A percentile compares a stretch with the other conserved stretches of the same genome.
phyloP scores from a whole-genome alignment of 2,329 filamentous ascomycete genomes.

The Penicillium psychrosexuale region DNA sequence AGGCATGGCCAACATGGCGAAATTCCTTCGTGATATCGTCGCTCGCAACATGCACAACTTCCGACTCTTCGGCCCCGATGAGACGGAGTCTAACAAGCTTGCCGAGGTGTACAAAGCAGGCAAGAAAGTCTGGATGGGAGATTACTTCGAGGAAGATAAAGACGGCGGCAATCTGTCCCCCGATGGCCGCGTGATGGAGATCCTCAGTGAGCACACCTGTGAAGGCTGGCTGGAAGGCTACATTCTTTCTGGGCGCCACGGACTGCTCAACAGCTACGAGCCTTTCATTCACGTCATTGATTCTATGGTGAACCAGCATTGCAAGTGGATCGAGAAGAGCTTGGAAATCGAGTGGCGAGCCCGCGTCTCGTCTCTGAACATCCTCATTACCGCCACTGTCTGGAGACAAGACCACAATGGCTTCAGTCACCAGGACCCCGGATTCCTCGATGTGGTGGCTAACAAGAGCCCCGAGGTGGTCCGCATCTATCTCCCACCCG shows the following conservation, averaged over 20 bases:
- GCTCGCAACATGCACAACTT: slow-evolving; percentile 64
- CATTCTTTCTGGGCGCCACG: slow-evolving; percentile 69
- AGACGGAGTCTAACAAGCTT: slow-evolving; percentile 80
- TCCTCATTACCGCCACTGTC: slow-evolving; percentile 72
- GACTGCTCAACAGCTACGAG: slow-evolving; percentile 76
- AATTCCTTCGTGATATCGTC: slow-evolving; percentile 66
- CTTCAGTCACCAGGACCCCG: slow-evolving; percentile 77
- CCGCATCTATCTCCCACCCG: slow-evolving; percentile 75
- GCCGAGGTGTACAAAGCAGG: slow-evolving; percentile 66
- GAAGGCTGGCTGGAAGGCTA: slow-evolving; percentile 82
- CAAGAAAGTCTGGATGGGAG: slow-evolving; percentile 78
- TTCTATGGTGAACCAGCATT: slow-evolving; percentile 83
- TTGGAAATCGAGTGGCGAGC: slow-evolving; percentile 74
- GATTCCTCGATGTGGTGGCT: slow-evolving; percentile 73
- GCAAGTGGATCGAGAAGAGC: slow-evolving; percentile 81
- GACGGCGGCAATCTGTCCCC: slow-evolving; percentile 70
- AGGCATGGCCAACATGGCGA: slow-evolving; percentile 69
- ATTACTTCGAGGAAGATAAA: slow-evolving; percentile 71
- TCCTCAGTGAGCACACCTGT: slow-evolving; percentile 75
- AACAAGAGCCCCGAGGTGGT: slow-evolving; percentile 79
- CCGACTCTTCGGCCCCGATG: slow-evolving; percentile 74
- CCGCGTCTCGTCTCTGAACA: slow-evolving; percentile 72
- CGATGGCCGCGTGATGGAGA: slow-evolving; percentile 74
- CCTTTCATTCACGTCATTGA: slow-evolving; percentile 81
- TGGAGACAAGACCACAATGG: slow-evolving; percentile 84